A percentile compares a stretch with the other conserved stretches of the same genome.
phyloP scores from a whole-genome alignment of 2,329 filamentous ascomycete genomes.

The Hymenoscyphus albidus region DNA sequence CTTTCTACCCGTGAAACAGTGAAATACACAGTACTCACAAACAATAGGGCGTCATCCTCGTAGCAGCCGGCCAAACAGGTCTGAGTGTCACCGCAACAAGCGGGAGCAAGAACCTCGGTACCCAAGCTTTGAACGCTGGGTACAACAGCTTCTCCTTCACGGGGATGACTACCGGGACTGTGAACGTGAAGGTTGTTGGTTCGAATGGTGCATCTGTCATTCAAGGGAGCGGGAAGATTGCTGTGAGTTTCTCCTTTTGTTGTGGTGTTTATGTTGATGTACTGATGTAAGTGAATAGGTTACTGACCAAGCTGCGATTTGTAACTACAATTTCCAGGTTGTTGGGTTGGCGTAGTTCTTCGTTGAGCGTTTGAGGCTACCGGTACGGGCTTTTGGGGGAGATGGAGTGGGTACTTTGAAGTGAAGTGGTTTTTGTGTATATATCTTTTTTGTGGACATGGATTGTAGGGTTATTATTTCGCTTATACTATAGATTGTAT shows the following conservation, averaged over 20 bases:
- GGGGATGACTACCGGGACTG: slow-evolving; percentile 19
- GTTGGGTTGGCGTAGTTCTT: not conserved
- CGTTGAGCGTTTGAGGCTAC: not conserved
- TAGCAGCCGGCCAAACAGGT: slow-evolving; percentile 11
- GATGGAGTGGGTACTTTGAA: not conserved
- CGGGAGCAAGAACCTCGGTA: slow-evolving; percentile 11
- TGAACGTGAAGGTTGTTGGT: slow-evolving; percentile 13
- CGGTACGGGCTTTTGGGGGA: not conserved
- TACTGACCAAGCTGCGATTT: not conserved
- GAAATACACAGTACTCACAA: not conserved
- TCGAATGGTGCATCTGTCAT: slow-evolving; percentile 9
- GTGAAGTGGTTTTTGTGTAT: not conserved
- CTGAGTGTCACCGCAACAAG: slow-evolving; percentile 9
- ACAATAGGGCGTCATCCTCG: slow-evolving; percentile 15
- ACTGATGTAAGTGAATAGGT: not conserved
- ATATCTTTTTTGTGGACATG: not conserved
- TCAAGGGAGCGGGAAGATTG: slow-evolving; percentile 12
- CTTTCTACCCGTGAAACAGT: not conserved
- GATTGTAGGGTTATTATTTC: too few relatives aligned
- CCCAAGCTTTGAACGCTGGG: slow-evolving; percentile 8
- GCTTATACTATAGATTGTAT: too few relatives aligned
- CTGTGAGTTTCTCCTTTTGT: not conserved
- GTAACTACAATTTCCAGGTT: slow-evolving; percentile 7
- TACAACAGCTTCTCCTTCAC: slow-evolving; percentile 19
- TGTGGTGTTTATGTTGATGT: not conserved